Evolutionary conservation across 1,284 basidiomycete species (phyloP), one percentile per base, ranked within the genome.

Genomic region (Puccinia polysora): DNA sequence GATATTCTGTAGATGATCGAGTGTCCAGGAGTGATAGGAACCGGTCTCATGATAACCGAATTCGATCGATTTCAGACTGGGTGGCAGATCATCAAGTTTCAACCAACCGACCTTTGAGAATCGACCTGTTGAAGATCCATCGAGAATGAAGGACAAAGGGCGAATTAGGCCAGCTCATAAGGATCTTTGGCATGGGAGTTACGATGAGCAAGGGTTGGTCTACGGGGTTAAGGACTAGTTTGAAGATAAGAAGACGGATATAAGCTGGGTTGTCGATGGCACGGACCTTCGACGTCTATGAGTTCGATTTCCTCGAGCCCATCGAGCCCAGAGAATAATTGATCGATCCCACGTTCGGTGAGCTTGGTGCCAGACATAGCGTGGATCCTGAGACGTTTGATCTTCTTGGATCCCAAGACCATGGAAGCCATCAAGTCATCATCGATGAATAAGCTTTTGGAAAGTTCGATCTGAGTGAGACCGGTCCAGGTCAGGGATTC

Each of bases 21-120:
- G 34, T 34, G 67, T 69, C 67, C 67, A 69, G 12, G 52, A 56
- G 30, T 69, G 67, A 36, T 69, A 60, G 36, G 55, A 69, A 20
- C 67, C 67, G 6, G 43, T 59, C 55, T 69, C 67, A 20, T 60
- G 56, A 34, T 69, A 69, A 12, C 67, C 56, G 47, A 69, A 69
- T 52, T 60, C 60, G 45, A 69, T 59, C 8, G 28, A 45, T 32
- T 40, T 49, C 5, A 69, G 38, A 36, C 32, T 60, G 34, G 56
- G 20, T 12, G 56, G 56, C 7, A 69, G 49, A 50, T 69, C 45
- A 34, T 69, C 40, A 10, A 69, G 20, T 30, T 60, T 60, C 14
- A 60, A 14, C 67, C 67, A 69, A 49, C 67, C 67, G 15, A 47
- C 20, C 34, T 60, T 69, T 25, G 67, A 69, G 30, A 69, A 69